Base-by-base conservation (phyloP, 2,329 filamentous ascomycete species). In the Alternaria brassicicola region DNA sequence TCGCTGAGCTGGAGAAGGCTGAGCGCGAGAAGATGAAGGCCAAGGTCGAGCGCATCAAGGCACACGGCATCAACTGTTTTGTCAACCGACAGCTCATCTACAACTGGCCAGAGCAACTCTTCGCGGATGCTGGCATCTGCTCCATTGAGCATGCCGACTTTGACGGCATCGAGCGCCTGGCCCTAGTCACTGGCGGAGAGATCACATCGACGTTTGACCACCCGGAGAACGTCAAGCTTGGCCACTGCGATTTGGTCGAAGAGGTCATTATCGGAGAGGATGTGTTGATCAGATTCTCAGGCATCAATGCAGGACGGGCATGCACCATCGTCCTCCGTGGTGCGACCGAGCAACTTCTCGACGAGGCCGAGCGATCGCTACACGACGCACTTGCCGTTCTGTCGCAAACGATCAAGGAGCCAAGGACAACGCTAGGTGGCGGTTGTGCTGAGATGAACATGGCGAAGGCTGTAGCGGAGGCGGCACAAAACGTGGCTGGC, bases 1-100 rank as follows among this genome's bases (percentile, higher is more conserved):
- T 99, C 48, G 95, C 95, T n/a, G 95, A 99, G 73, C 84, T 99
- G 53, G 95, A 99, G 80, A 97, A 96, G 85, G 95, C 95, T 6
- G 95, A 98, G 83, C 90, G 92, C 73, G 95, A 99, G 73, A 98
- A 98, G 88, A 99, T 99, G 95, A 96, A 93, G 85, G 90, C 91
- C 66, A 99, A 99, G 86, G 95, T 99, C 43, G 95, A 99, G 64
- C 94, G 92, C 80, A 99, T 99, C 83, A 99, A 98, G 86, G 86
- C 92, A 45, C 95, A 99, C 75, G 95, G 95, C 59, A 97, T 99
- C 82, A 99, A 99, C 86, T 98, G 95, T 85, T 99, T 99, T 80
- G 97, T 99, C 80, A 99, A 99, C 86, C 86, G 95, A 70, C 95
- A 99, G 79, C 88, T 99, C 64, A 99, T 99, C 82, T 99, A 99